These are phyloP conservation scores for Collybiopsis confluens DNA, from an alignment of 768 basidiomycete species.

Conservation along the genomic window DNA sequence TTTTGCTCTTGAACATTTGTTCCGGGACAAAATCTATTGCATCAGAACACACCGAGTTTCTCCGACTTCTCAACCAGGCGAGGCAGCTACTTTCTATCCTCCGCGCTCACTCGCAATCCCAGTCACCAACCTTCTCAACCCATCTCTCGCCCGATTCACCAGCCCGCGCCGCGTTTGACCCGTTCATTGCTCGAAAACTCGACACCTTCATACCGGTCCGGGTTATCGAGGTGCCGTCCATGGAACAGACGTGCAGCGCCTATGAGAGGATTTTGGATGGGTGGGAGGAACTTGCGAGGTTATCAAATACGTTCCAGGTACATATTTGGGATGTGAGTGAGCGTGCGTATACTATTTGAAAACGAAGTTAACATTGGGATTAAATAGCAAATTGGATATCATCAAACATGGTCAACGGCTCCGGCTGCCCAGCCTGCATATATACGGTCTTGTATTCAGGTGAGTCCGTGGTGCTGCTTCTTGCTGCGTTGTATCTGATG, in stretches of 20 bases:
- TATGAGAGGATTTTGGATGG: conserved; percentile 49
- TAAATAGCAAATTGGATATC: conserved; percentile 34
- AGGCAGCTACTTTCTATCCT: conserved; percentile 38
- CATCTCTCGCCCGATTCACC: conserved; percentile 33
- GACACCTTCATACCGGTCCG: conserved; percentile 67
- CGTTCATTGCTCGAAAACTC: conserved; percentile 60
- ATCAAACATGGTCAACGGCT: conserved; percentile 43
- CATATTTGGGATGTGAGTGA: conserved; percentile 49
- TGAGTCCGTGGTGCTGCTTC: conserved; percentile 22
- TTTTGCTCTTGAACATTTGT: conserved; percentile 42
- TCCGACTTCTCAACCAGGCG: conserved; percentile 33
- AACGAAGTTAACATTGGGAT: conserved; percentile 25
- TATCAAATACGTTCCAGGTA: conserved; percentile 42
- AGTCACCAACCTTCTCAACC: conserved; percentile 23
- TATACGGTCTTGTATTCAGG: conserved; percentile 63
- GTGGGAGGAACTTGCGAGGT: conserved; percentile 45
- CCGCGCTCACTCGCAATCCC: conserved; percentile 29
- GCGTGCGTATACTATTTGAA: neutral
- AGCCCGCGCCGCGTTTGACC: conserved; percentile 57
- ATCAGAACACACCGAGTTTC: conserved; percentile 31
- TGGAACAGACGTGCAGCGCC: conserved; percentile 47
- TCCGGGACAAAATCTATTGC: conserved; percentile 23
- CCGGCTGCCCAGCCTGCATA: conserved; percentile 46
- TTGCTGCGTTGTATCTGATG: no score
- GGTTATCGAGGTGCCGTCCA: conserved; percentile 46